Conservation (phyloP, 371 early-diverging fungal genomes). For the Mucor circinelloides region DNA sequence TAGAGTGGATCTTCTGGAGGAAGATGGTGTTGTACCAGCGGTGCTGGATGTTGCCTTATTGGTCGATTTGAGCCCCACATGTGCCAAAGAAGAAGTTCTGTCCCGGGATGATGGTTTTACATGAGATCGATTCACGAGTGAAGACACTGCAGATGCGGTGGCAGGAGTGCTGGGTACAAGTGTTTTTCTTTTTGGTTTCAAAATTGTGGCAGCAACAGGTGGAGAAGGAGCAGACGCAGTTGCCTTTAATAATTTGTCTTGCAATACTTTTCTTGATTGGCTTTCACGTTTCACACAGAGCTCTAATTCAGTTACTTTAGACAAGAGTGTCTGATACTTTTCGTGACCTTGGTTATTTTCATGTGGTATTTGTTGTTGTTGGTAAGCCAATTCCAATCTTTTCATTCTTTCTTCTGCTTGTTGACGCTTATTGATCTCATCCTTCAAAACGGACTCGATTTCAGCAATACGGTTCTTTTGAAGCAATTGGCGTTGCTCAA, state of each 20-base stretch:
- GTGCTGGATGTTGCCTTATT: not conserved
- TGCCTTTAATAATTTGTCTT: not conserved
- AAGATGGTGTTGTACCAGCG: not conserved
- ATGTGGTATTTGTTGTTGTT: slow-evolving; percentile 4
- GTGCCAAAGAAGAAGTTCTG: not conserved
- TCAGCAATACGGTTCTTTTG: slow-evolving; percentile 25
- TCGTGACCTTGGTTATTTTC: not conserved
- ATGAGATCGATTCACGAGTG: not conserved
- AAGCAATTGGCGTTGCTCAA: slow-evolving; percentile 27
- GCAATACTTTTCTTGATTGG: slow-evolving; percentile 4
- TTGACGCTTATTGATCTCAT: slow-evolving; percentile 28
- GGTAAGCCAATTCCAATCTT: slow-evolving; percentile 7
- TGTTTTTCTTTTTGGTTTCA: not conserved
- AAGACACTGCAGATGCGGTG: not conserved
- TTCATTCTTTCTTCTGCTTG: slow-evolving; percentile 16
- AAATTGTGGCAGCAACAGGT: not conserved
- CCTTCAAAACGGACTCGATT: slow-evolving; percentile 24
- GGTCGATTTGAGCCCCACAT: not conserved
- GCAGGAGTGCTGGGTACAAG: not conserved
- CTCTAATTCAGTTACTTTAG: slow-evolving; percentile 19
- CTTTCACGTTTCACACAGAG: slow-evolving; percentile 5
- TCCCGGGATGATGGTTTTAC: not conserved
- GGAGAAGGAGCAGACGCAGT: not conserved
- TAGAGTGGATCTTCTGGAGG: not conserved
- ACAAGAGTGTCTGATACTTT: slow-evolving; percentile 7